Evolutionary conservation across 2,329 filamentous ascomycete species (phyloP), one percentile per base, ranked within the genome.

Genomic region (Leptographium galeiforme): DNA sequence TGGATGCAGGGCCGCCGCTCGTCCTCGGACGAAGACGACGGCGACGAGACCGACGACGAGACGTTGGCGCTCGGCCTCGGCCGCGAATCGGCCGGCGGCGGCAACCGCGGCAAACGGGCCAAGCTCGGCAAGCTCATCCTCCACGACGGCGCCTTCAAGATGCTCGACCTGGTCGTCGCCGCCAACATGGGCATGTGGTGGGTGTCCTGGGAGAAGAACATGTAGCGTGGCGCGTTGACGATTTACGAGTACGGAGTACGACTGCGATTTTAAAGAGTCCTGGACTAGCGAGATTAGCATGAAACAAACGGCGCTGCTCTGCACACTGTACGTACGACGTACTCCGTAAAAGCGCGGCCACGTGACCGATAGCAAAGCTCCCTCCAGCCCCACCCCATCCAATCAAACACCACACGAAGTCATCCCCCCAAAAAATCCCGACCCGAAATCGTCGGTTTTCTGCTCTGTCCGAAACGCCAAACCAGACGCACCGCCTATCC

Each of bases 41-140:
- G 49, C 19, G 45, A 51, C 16, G 55, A 59, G 11, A 64, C 68
- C 38, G 64, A 70, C 36, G 68, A 73, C 19, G 65, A 64, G 43
- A 68, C 70, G 64, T 38, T 49, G 6, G 50, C 45, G 63, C 65
- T 93, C 3, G 85, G 81, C 25, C 73, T 96, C 0, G 91, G 89
- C 1, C 79, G 80, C 58, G 91, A 97, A 67, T 80, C 78, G 53
- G 90, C 90, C 0, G 91, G 91, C 1, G 91, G 91, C 25, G 91
- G 91, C 0, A 85, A 87, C 63, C 78, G 84, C 46, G 91, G 91
- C 0, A 89, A 87, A 66, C 81, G 87, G 62, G 90, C 89, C 4
- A 98, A 98, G 71, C 72, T 98, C 61, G 93, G 91, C 0, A 98
- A 97, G 68, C 71, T 98, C 51, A 89, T 97, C 51, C 77, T 98